Base-by-base conservation (phyloP, 75 land plant genomes). In the Selaginella moellendorffii region DNA sequence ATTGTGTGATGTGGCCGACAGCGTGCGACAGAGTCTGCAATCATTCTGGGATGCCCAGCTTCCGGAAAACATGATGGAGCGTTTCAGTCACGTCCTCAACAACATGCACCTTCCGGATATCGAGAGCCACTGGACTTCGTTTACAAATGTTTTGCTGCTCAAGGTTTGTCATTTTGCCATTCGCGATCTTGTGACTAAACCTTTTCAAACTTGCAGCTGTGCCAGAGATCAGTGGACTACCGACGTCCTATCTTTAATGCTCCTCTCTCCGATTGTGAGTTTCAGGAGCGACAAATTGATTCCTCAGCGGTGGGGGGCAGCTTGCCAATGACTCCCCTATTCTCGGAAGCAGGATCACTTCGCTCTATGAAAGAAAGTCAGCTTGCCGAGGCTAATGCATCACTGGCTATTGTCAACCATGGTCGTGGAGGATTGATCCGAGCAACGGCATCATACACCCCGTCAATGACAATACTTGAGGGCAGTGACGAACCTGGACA, bases 251-350 rank as follows among this genome's bases (percentile, higher is more conserved):
- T 78, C 28, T 78, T 78, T 54, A 75, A 72, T 68, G 80, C 80
- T 24, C 80, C 80, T 17, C 73, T 78, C 1, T 75, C 78, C 52
- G 78, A 78, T 25, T 78, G 80, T 53, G 78, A 75, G 27, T 78
- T 78, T 30, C 64, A 67, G 64, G 80, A 78, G 36, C 58, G 70
- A 52, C 69, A 74, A 8, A 64, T 78, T 17, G 71, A 76, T 46
- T 69, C 80, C 60, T 74, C 78, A 59, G 65, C 68, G 67, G 28
- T 70, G 24, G 65, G 73, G 23, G 80, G 78, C 8, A 78, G 78
- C 46, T 30, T 78, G 46, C 80, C 80, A 25, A 70, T 78, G 77
- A 78, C 80, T 14, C 80, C 80, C 28, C 73, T 78, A 24, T 78
- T 78, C 62, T 63, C 70, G 29, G 67, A 54, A 25, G 53, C 72